These are phyloP conservation scores for Globisporangium megalacanthum DNA, from an alignment of 352 stramenopile species.

Conservation along the genomic window DNA sequence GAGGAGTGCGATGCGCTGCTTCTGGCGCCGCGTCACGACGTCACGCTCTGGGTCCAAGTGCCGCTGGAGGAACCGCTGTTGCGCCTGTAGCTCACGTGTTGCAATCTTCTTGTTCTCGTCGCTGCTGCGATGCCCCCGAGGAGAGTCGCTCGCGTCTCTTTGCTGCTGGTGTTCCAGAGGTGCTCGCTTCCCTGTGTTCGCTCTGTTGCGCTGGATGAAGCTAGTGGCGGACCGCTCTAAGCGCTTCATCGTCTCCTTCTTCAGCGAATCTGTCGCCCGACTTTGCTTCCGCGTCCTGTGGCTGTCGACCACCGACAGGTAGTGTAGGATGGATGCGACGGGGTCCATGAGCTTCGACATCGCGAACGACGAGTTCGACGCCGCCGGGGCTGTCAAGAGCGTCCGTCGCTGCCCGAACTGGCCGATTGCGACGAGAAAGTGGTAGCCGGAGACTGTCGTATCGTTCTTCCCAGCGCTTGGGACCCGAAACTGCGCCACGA, in stretches of 20 bases:
- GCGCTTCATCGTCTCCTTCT: constrained; percentile 5
- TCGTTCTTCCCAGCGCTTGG: background rate
- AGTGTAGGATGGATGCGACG: constrained; percentile 41
- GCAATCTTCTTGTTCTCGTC: constrained; percentile 2
- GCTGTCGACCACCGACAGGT: constrained; percentile 33
- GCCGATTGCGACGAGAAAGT: constrained; percentile 33
- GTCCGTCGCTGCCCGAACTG: constrained; percentile 27
- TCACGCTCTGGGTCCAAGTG: constrained; percentile 13
- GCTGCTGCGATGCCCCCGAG: background rate
- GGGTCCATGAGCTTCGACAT: constrained; percentile 26
- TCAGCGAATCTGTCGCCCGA: background rate
- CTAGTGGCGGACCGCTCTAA: background rate
- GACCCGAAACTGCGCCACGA: constrained; percentile 20
- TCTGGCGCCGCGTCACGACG: constrained; percentile 30
- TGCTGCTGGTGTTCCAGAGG: background rate
- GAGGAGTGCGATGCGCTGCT: constrained; percentile 48
- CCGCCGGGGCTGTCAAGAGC: constrained; percentile 12
- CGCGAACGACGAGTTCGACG: constrained; percentile 11
- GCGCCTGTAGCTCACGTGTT: constrained; percentile 1
- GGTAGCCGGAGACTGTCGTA: constrained; percentile 21
- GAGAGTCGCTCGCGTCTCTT: background rate
- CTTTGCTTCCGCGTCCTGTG: constrained; percentile 13
- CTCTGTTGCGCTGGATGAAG: constrained; percentile 6
- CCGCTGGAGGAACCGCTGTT: constrained; percentile 7
- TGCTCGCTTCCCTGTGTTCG: background rate